These are phyloP conservation scores for Lachnellula occidentalis DNA, from an alignment of 2,329 filamentous ascomycete species.

Conservation along the genomic window DNA sequence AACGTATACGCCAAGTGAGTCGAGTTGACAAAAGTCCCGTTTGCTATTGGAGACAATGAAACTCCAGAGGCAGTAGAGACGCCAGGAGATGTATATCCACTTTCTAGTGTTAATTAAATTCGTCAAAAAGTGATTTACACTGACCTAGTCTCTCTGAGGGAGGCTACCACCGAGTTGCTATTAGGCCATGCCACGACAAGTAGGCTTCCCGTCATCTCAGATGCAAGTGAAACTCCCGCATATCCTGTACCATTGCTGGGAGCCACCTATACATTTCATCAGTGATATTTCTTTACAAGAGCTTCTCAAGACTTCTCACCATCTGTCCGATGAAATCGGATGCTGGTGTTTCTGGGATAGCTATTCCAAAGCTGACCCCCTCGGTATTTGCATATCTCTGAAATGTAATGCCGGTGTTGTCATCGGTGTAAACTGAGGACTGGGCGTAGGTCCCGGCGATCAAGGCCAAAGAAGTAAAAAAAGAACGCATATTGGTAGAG, in stretches of 20 bases:
- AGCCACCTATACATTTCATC: neutral
- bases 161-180: slow-evolving; percentile 36
- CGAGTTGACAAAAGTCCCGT: slow-evolving; percentile 46
- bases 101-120: slow-evolving; percentile 19
- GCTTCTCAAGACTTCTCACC: slow-evolving; percentile 28
- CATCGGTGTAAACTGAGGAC: slow-evolving; percentile 34
- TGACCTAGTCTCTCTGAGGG: slow-evolving; percentile 35
- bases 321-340: slow-evolving; percentile 52
- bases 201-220: slow-evolving; percentile 42
- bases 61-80: slow-evolving; percentile 38
- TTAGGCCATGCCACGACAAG: slow-evolving; percentile 46
- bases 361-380: slow-evolving; percentile 45
- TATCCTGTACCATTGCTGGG: slow-evolving; percentile 36
- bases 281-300: neutral
- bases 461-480: slow-evolving; percentile 3
- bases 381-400: slow-evolving; percentile 32
- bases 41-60: slow-evolving; percentile 40
- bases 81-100: slow-evolving; percentile 41
- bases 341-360: slow-evolving; percentile 41
- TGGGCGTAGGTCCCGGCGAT: slow-evolving; percentile 15
- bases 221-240: slow-evolving; percentile 42
- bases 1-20: slow-evolving; percentile 51
- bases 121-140: slow-evolving; percentile 24
- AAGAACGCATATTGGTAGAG: slow-evolving; percentile 3
- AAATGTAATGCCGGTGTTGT: slow-evolving; percentile 42